A percentile compares a stretch with the other conserved stretches of the same genome.
Evolutionary conservation across 768 basidiomycete genomes (phyloP).

Genomic region (Lepiota venenata): DNA sequence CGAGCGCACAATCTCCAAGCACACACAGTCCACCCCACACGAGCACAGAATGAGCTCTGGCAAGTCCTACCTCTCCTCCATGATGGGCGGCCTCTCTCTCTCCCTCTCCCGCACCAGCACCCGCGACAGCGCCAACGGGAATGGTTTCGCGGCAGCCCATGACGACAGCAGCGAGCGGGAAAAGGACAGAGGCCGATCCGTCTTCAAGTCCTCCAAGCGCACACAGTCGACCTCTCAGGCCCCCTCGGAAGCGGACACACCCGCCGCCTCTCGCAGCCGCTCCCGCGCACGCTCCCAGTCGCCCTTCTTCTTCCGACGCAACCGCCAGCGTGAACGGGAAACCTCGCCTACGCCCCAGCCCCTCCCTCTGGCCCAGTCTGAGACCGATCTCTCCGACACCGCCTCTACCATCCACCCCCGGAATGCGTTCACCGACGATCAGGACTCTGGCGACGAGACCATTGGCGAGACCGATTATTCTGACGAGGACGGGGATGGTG

Average conservation of each 20-base stretch:
- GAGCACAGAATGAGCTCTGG: slow-evolving; percentile 35
- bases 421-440: slow-evolving; percentile 57
- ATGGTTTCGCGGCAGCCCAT: slow-evolving; percentile 9
- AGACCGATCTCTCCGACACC: slow-evolving; percentile 56
- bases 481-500: slow-evolving; percentile 58
- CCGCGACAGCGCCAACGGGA: slow-evolving; percentile 36
- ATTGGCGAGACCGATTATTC: slow-evolving; percentile 54
- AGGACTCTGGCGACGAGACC: slow-evolving; percentile 64
- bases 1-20: slow-evolving; percentile 39
- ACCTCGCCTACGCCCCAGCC: slow-evolving; percentile 54
- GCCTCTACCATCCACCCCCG: slow-evolving; percentile 56
- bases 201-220: slow-evolving; percentile 37
- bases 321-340: slow-evolving; percentile 60
- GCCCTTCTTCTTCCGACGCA: slow-evolving; percentile 76
- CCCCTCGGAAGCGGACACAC: slow-evolving; percentile 28
- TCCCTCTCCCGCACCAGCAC: slow-evolving; percentile 56
- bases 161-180: not conserved
- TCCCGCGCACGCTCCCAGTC: slow-evolving; percentile 64
- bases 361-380: slow-evolving; percentile 56
- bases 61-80: slow-evolving; percentile 67
- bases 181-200: slow-evolving; percentile 54
- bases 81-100: slow-evolving; percentile 65
- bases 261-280: slow-evolving; percentile 38
- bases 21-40: slow-evolving; percentile 21
- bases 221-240: slow-evolving; percentile 49